phyloP scores from a whole-genome alignment of 2,329 filamentous ascomycete species.

The Aciculosporium take region DNA sequence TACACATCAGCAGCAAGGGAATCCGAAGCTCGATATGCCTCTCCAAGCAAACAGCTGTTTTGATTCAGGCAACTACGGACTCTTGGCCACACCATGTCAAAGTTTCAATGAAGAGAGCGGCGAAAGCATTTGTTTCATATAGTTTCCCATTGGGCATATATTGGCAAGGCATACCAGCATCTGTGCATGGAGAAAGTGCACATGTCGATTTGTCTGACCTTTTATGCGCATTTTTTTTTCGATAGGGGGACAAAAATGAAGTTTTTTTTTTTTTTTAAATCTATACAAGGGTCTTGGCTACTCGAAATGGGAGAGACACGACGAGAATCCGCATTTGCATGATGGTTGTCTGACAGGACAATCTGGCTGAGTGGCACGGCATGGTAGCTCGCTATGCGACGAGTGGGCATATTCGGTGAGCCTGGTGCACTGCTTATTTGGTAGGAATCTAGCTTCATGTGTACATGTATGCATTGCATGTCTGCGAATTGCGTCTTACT shows the following conservation, averaged over 20 bases:
- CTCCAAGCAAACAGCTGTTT: neutral
- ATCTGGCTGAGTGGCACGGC: constrained; percentile 3
- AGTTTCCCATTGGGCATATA: constrained; percentile 3
- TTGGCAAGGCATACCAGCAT: neutral
- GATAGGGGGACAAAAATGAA: neutral
- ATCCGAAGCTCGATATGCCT: neutral
- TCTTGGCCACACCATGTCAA: neutral
- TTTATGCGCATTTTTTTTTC: too few species aligned
- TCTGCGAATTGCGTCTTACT: neutral
- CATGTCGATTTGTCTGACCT: neutral
- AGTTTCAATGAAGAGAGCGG: neutral
- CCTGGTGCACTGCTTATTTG: too few species aligned
- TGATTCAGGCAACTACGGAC: neutral
- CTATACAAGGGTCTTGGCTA: neutral
- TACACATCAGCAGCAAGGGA: constrained; percentile 3
- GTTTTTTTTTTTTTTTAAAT: too few species aligned
- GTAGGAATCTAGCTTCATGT: neutral
- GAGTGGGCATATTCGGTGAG: constrained; percentile 1
- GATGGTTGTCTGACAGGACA: constrained; percentile 2
- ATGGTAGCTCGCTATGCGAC: constrained; percentile 1
- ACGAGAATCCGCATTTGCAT: constrained; percentile 3
- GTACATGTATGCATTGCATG: constrained; percentile 3
- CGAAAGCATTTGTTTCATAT: neutral
- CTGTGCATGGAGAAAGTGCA: neutral
- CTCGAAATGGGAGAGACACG: neutral